A percentile compares a stretch with the other conserved stretches of the same genome.
Conservation (phyloP, 1,284 basidiomycete genomes). For the Cutaneotrichosporon cavernicola region DNA sequence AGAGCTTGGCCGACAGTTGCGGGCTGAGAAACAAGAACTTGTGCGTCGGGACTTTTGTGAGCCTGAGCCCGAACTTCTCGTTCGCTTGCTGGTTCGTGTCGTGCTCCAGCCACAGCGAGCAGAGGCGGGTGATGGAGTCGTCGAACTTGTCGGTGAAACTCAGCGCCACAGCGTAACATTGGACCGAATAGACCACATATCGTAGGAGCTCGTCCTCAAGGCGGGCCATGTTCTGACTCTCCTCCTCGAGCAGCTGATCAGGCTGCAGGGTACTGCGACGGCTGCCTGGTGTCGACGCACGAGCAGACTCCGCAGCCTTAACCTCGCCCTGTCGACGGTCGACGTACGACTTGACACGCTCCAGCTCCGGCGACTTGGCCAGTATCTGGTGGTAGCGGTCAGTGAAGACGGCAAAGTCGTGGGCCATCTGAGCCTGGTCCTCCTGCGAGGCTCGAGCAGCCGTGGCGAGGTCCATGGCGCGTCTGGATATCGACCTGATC, state of each 20-base stretch:
- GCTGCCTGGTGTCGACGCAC: conserved; percentile 28
- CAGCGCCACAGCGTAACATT: conserved; percentile 79
- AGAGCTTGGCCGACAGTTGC: conserved; percentile 85
- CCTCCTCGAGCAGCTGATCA: conserved; percentile 60
- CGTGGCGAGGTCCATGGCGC: conserved; percentile 23
- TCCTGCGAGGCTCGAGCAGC: conserved; percentile 17
- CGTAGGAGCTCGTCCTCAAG: conserved; percentile 62
- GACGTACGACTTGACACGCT: conserved; percentile 70
- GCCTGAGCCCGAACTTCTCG: conserved; percentile 54
- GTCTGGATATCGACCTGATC: conserved; percentile 69
- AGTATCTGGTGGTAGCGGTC: conserved; percentile 78
- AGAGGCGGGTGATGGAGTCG: conserved; percentile 74
- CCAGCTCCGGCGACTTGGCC: conserved; percentile 67
- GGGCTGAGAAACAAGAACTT: conserved; percentile 89
- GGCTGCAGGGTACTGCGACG: conserved; percentile 38
- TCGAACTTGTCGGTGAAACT: conserved; percentile 69
- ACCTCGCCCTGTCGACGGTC: conserved; percentile 61
- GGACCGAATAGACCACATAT: conserved; percentile 72
- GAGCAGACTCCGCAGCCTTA: conserved; percentile 25
- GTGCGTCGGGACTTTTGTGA: conserved; percentile 67
- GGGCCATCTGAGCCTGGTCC: conserved; percentile 67
- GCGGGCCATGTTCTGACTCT: conserved; percentile 57
- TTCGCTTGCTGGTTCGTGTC: conserved; percentile 60
- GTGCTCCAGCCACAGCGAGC: conserved; percentile 79
- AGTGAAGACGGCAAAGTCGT: conserved; percentile 82